Evolutionary conservation across 2,329 filamentous ascomycete species (phyloP).

Genomic region (Fusarium acutatum): DNA sequence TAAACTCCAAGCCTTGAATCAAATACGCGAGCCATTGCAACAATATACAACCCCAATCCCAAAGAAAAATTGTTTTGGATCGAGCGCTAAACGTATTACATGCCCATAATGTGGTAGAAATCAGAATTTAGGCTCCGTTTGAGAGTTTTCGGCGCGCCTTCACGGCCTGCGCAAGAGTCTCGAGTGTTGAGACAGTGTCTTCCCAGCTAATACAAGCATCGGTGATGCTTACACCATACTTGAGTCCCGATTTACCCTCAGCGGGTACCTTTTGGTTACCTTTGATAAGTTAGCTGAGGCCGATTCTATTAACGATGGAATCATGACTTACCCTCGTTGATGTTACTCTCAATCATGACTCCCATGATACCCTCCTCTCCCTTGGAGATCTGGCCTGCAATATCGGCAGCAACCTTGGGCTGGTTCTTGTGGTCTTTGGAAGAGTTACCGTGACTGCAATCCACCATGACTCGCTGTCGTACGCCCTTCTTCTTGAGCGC

Average conservation of each 20-base stretch:
- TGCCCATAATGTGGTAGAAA: not conserved
- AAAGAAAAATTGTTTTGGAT: not conserved
- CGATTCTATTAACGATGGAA: not conserved
- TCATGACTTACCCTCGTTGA: slow-evolving; percentile 79
- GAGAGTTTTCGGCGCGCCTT: slow-evolving; percentile 60
- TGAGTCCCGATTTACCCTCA: slow-evolving; percentile 83
- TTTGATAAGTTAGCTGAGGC: slow-evolving; percentile 39
- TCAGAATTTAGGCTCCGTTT: slow-evolving; percentile 30
- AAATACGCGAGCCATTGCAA: slow-evolving; percentile 25
- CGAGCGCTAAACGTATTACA: not conserved
- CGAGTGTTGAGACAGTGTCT: slow-evolving; percentile 82
- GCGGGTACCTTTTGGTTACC: slow-evolving; percentile 90
- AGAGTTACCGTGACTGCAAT: slow-evolving; percentile 97
- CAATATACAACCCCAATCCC: slow-evolving; percentile 13
- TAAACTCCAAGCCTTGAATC: slow-evolving; percentile 39
- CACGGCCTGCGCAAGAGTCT: slow-evolving; percentile 81
- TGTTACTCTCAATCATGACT: slow-evolving; percentile 98
- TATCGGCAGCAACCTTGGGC: slow-evolving; percentile 83
- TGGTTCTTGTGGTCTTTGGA: slow-evolving; percentile 98
- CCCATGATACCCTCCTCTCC: slow-evolving; percentile 93
- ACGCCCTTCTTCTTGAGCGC: slow-evolving; percentile 79
- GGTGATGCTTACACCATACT: slow-evolving; percentile 96
- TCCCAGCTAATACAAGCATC: slow-evolving; percentile 97
- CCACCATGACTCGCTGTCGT: slow-evolving; percentile 87
- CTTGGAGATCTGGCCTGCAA: slow-evolving; percentile 84